Evolutionary conservation across 1,284 basidiomycete genomes (phyloP).

Genomic region (Ustilago loliicola): DNA sequence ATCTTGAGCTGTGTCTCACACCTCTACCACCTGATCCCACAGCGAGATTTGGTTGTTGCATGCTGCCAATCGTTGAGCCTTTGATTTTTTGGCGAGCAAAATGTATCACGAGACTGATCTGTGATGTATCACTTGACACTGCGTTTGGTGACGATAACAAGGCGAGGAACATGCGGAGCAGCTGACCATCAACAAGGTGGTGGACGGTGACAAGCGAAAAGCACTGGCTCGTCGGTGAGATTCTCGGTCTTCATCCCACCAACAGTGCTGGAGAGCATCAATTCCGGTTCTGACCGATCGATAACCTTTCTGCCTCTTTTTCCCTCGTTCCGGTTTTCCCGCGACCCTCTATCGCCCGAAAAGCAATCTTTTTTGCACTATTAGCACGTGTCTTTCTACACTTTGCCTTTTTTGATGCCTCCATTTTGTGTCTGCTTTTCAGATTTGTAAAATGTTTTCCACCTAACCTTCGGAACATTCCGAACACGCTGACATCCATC

Average conservation of each 20-base stretch:
- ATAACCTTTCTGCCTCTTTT: constrained; percentile 12
- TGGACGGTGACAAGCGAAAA: neutral
- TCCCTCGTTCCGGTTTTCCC: neutral
- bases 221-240: neutral
- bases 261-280: neutral
- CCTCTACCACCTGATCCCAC: neutral
- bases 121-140: constrained; percentile 7
- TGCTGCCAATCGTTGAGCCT: neutral
- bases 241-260: neutral
- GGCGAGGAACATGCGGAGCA: no score
- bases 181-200: neutral
- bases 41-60: neutral
- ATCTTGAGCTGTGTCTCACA: no score
- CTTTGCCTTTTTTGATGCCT: neutral
- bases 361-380: neutral
- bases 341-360: neutral
- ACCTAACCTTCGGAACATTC: neutral
- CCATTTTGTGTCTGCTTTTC: neutral
- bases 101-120: neutral
- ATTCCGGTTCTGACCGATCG: constrained; percentile 54
- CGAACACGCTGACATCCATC: neutral
- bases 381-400: neutral
- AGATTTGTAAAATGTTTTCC: neutral
- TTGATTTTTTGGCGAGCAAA: neutral
- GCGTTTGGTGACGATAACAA: neutral